These are phyloP conservation scores for Nemania sp. DNA, from an alignment of 2,329 filamentous ascomycete species.

Conservation along the genomic window DNA sequence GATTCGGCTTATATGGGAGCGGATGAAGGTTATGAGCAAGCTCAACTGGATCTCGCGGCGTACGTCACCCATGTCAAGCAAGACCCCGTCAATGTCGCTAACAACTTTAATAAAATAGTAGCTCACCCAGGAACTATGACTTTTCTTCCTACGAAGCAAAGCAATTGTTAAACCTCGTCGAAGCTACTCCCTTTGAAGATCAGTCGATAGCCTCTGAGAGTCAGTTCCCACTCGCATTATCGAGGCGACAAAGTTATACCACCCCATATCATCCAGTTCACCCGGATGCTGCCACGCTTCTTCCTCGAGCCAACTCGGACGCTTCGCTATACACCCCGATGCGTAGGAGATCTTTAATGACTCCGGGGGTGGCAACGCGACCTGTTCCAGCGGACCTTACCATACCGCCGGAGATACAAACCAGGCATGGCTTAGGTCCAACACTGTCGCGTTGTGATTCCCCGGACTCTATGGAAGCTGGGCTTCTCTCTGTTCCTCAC, in stretches of 20 bases:
- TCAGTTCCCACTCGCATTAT: conserved; percentile 50
- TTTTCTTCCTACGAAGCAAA: conserved; percentile 60
- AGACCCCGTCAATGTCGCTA: conserved; percentile 24
- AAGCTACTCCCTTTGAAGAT: conserved; percentile 52
- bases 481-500: conserved; percentile 42
- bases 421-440: conserved; percentile 43
- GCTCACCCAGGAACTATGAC: conserved; percentile 55
- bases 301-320: conserved; percentile 61
- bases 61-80: conserved; percentile 23
- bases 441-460: conserved; percentile 44
- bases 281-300: conserved; percentile 44
- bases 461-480: conserved; percentile 35
- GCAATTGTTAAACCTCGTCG: conserved; percentile 56
- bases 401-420: conserved; percentile 32
- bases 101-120: conserved; percentile 40
- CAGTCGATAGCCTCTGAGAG: conserved; percentile 53
- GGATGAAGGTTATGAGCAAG: conserved; percentile 36
- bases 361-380: conserved; percentile 51
- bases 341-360: conserved; percentile 50
- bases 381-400: conserved; percentile 34
- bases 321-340: conserved; percentile 50
- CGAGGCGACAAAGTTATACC: conserved; percentile 54
- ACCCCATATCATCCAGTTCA: conserved; percentile 45
- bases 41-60: conserved; percentile 18
- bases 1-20: conserved; percentile 51